Evolutionary conservation across 805 yeast species (phyloP).

Genomic region (Hanseniaspora clermontiae): DNA sequence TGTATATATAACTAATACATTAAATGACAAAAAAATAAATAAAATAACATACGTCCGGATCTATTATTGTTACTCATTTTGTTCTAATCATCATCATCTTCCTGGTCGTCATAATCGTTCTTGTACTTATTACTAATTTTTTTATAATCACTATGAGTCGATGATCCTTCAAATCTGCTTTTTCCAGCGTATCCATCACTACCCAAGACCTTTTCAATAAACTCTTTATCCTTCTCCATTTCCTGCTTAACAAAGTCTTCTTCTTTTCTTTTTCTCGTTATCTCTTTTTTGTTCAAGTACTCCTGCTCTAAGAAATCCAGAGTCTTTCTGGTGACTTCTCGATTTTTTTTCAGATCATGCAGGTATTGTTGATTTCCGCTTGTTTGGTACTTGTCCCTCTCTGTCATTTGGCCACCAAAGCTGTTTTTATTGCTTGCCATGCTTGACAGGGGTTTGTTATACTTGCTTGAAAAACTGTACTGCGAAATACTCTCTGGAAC

Average conservation of each 20-base stretch:
- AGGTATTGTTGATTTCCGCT: background rate
- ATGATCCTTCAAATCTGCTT: background rate
- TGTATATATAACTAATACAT: background rate
- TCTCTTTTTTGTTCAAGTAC: slow-evolving; percentile 32
- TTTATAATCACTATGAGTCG: background rate
- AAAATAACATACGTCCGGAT: background rate
- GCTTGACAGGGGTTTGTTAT: slow-evolving; percentile 66
- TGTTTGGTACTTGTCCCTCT: background rate
- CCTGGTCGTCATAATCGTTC: background rate
- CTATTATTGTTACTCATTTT: background rate
- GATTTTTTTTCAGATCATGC: slow-evolving; percentile 23
- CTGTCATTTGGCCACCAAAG: background rate
- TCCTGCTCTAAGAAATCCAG: slow-evolving; percentile 28
- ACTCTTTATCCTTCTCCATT: slow-evolving; percentile 29
- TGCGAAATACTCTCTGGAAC: slow-evolving; percentile 41
- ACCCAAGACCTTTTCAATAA: slow-evolving; percentile 18
- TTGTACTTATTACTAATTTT: background rate
- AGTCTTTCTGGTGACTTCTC: slow-evolving; percentile 27
- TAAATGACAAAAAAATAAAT: too few relatives aligned
- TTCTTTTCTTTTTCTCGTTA: slow-evolving; percentile 34
- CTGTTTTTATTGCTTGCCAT: slow-evolving; percentile 19
- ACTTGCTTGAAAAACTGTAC: slow-evolving; percentile 92
- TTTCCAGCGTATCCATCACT: background rate
- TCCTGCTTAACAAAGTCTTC: slow-evolving; percentile 26
- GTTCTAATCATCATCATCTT: background rate